Evolutionary conservation across 2,329 filamentous ascomycete genomes (phyloP).

Genomic region (Remersonia thermophila): DNA sequence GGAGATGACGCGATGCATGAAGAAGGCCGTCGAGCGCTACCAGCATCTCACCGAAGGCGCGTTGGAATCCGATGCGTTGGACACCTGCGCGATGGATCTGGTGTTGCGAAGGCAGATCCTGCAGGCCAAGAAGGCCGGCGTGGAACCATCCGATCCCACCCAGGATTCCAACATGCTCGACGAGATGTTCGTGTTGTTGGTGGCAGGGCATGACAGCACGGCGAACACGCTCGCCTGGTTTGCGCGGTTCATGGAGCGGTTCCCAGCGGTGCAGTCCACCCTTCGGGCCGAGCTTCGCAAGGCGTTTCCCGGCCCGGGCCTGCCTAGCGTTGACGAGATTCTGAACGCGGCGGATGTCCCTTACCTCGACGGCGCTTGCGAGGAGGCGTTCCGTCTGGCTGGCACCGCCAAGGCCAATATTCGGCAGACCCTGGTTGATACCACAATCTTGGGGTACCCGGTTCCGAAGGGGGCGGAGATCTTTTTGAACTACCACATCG

Average conservation of each 20-base stretch:
- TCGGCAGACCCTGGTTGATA: slow-evolving; percentile 25
- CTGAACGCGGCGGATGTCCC: slow-evolving; percentile 18
- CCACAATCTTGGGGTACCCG: slow-evolving; percentile 26
- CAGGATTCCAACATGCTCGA: not conserved
- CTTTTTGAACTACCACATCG: slow-evolving; percentile 7
- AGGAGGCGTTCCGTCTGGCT: slow-evolving; percentile 27
- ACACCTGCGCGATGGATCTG: slow-evolving; percentile 12
- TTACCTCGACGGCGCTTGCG: slow-evolving; percentile 30
- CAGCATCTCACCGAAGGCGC: not conserved
- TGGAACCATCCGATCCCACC: slow-evolving; percentile 14
- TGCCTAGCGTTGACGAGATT: slow-evolving; percentile 7
- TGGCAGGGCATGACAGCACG: not conserved
- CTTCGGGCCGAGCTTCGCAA: not conserved
- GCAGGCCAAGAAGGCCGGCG: slow-evolving; percentile 16
- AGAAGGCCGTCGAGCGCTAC: slow-evolving; percentile 6
- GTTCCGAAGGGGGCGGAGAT: slow-evolving; percentile 13
- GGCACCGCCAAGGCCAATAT: slow-evolving; percentile 17
- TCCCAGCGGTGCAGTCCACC: not conserved
- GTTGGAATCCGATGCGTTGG: slow-evolving; percentile 4
- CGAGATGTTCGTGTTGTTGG: not conserved
- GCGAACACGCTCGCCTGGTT: not conserved
- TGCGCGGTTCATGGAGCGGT: not conserved
- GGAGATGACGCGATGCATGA: slow-evolving; percentile 10
- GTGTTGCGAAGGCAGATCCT: slow-evolving; percentile 10
- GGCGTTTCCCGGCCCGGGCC: not conserved